phyloP scores from a whole-genome alignment of 306 rosid genomes.

The Prinsepia uniflora region DNA sequence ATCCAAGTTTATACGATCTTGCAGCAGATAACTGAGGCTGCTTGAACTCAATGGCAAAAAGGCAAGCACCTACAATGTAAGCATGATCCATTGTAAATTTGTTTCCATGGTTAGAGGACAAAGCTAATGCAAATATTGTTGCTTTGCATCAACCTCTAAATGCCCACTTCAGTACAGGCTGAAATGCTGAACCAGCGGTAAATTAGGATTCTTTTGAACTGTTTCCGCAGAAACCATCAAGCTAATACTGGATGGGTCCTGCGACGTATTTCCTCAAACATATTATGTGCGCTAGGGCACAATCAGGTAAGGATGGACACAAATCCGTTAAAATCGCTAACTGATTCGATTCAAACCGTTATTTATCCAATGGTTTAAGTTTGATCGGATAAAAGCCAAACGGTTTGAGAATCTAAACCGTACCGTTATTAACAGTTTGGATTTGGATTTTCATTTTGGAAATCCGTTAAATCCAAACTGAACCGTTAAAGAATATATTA shows the following conservation, averaged over 20 bases:
- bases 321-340: too few species aligned
- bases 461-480: too few species aligned
- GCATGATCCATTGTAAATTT: constrained; percentile 6
- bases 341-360: too few species aligned
- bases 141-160: not conserved
- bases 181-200: not conserved
- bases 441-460: too few species aligned
- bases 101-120: not conserved
- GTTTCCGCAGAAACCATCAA: not conserved
- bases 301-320: too few species aligned
- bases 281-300: not conserved
- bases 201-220: not conserved
- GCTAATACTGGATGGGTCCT: not conserved
- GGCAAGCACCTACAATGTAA: constrained; percentile 43
- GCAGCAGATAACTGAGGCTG: constrained; percentile 46
- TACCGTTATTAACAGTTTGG: too few species aligned
- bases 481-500: too few species aligned
- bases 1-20: constrained; percentile 35
- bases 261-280: constrained; percentile 20
- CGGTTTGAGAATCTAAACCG: too few species aligned
- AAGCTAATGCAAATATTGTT: not conserved
- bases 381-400: too few species aligned
- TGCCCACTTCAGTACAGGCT: not conserved
- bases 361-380: too few species aligned
- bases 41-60: constrained; percentile 32